Base-by-base conservation (phyloP, 768 basidiomycete species). In the Agaricus blazei region DNA sequence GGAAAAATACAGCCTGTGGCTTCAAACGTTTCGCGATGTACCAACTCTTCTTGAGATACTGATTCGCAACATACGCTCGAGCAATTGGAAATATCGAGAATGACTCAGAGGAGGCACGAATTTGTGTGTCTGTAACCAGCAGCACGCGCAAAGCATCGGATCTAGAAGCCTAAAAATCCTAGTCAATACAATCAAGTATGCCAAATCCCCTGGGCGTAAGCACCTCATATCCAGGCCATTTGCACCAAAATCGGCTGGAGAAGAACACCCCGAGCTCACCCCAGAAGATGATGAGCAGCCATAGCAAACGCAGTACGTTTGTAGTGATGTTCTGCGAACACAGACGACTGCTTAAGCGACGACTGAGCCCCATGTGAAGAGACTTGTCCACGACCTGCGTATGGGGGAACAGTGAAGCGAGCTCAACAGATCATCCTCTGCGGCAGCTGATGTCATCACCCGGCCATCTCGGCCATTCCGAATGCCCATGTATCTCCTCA, bases 1-100 rank as follows among this genome's bases (percentile, higher is more conserved):
- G 71, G 60, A 90, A 87, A 8, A 93, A 75, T n/a, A 90, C 81
- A 4, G 70, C 75, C 59, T 90, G 72, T 2, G 88, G 83, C 43
- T 72, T 78, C 34, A 87, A 64, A 31, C 79, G 73, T 41, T 75
- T 77, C 0, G 77, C 76, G 38, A 83, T 81, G 56, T 75, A 79
- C 90, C 90, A 93, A 54, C 78, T 81, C 68, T 86, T 87, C 59
- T 79, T 80, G 58, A 91, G 64, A 64, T 84, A 85, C 51, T 81
- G 59, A 62, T 86, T 75, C 61, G 78, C 76, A 48, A 84, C 63
- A 61, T 74, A 68, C 51, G 78, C 73, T 47, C 73, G 71, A 60
- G 76, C 40, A 6, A 67, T 61, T 23, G 72, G 68, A 14, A 72
- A 64, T 70, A 81, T 81, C 14, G 76, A 72, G 56, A 72, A 62